Conservation (phyloP, 2,329 filamentous ascomycete genomes). For the Myriosclerotinia curreyana region DNA sequence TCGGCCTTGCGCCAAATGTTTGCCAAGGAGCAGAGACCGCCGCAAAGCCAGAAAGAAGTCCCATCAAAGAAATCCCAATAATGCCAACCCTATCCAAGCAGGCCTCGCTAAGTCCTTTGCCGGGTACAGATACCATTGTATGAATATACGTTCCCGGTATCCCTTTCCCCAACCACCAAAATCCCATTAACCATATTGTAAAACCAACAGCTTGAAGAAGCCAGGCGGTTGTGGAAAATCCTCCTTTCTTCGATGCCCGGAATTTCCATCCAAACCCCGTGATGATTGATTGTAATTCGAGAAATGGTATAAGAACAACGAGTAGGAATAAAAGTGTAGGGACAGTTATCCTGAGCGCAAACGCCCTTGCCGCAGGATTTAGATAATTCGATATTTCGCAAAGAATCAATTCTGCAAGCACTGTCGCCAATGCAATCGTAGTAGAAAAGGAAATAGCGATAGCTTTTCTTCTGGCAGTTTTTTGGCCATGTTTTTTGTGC, state of each 20-base stretch:
- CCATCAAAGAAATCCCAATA: constrained; percentile 83
- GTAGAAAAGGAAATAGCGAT: constrained; percentile 68
- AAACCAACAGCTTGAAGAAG: constrained; percentile 61
- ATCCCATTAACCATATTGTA: constrained; percentile 64
- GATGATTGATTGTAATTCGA: constrained; percentile 64
- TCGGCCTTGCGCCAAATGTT: constrained; percentile 65
- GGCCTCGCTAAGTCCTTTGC: constrained; percentile 43
- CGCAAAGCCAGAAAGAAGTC: constrained; percentile 81
- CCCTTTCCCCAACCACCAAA: constrained; percentile 71
- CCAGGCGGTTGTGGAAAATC: constrained; percentile 60
- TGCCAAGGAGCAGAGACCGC: constrained; percentile 88
- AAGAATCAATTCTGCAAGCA: constrained; percentile 76
- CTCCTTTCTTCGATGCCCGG: constrained; percentile 54
- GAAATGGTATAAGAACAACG: constrained; percentile 70
- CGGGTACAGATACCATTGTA: constrained; percentile 43
- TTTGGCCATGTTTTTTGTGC: constrained; percentile 56
- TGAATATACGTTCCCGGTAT: constrained; percentile 55
- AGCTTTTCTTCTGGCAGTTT: constrained; percentile 49
- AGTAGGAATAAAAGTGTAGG: constrained; percentile 69
- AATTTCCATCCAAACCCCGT: constrained; percentile 60
- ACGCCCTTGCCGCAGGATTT: constrained; percentile 61
- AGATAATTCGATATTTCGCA: constrained; percentile 79
- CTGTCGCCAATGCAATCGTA: constrained; percentile 73
- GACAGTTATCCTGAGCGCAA: constrained; percentile 68
- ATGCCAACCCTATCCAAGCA: constrained; percentile 72